Base-by-base conservation (phyloP, 202 grass and related monocot species). In the Thinopyrum obtusiflorum region DNA sequence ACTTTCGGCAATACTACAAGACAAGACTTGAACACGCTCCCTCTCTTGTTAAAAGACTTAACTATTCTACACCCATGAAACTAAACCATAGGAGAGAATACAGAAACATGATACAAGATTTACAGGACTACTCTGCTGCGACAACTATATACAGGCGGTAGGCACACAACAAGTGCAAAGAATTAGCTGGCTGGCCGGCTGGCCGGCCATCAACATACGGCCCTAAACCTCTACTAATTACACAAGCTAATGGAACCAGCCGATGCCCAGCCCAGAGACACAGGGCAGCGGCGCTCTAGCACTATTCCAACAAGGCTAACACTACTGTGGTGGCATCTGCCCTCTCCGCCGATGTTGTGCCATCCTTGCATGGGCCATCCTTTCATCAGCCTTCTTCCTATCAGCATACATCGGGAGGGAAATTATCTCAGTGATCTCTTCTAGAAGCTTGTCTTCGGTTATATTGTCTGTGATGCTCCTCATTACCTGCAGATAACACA, bases 401-500 rank as follows among this genome's bases (percentile, higher is more conserved):
- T 95, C 92, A 1, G 44, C 76, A 89, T 95, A 97, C 95, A 97
- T 97, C 1, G 95, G 95, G 25, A 97, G 92, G 46, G 72, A 29
- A 12, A 64, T 89, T 25, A 94, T 97, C 86, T 95, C 92, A 5
- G 80, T 35, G 51, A 95, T 97, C 69, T 97, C 90, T 83, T 77
- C 71, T 10, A 97, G 80, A 82, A 97, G 92, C 73, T 95, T 92
- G 61, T 93, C 92, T 88, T 94, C 89, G 0, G 92, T 97, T 17
- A 97, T 97, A 59, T 97, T 97, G 68, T 97, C 92, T 3, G 90
- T 87, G 75, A 97, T 97, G 65, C 95, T 97, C 80, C 92, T 91
- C 92, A 97, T 93, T n/a, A 97, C 95, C 95, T 97, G 32, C 17
- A 83, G 5, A 79, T 14, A 72, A 65, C 5, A 2, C 24, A 84